These are phyloP conservation scores for Phytophthora cryptogea DNA, from an alignment of 352 stramenopile species.

Conservation along the genomic window DNA sequence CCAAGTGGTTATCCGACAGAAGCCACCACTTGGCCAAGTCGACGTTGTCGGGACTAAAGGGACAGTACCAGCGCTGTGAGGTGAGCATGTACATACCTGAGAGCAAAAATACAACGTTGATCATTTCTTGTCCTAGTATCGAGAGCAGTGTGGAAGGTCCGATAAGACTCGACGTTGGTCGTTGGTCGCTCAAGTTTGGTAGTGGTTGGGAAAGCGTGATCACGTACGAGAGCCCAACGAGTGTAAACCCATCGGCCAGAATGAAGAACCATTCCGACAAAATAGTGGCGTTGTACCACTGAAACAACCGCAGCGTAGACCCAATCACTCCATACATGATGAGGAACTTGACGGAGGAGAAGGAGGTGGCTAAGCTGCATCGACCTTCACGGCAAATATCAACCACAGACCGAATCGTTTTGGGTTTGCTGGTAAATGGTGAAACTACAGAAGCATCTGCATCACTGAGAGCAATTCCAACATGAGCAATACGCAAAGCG, in stretches of 20 bases:
- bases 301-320: slow-evolving; percentile 59
- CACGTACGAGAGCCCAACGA: slow-evolving; percentile 67
- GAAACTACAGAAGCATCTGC: slow-evolving; percentile 80
- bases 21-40: slow-evolving; percentile 46
- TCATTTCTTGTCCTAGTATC: slow-evolving; percentile 46
- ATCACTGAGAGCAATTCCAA: slow-evolving; percentile 78
- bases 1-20: slow-evolving; percentile 42
- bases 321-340: slow-evolving; percentile 88
- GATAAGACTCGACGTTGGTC: slow-evolving; percentile 63
- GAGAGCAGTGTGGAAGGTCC: slow-evolving; percentile 48
- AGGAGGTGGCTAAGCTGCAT: slow-evolving; percentile 79
- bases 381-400: slow-evolving; percentile 85
- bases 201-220: slow-evolving; percentile 66
- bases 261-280: slow-evolving; percentile 76
- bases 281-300: slow-evolving; percentile 71
- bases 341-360: slow-evolving; percentile 84
- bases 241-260: slow-evolving; percentile 60
- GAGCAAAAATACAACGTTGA: slow-evolving; percentile 59
- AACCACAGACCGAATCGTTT: slow-evolving; percentile 75
- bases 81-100: slow-evolving; percentile 29
- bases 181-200: slow-evolving; percentile 20
- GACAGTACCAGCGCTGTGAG: slow-evolving; percentile 33
- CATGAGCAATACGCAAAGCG: slow-evolving; percentile 74
- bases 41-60: slow-evolving; percentile 37
- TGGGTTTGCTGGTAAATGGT: slow-evolving; percentile 85